Base-by-base conservation (phyloP, 495 filamentous ascomycete species). In the Friedmanniomyces simplex region DNA sequence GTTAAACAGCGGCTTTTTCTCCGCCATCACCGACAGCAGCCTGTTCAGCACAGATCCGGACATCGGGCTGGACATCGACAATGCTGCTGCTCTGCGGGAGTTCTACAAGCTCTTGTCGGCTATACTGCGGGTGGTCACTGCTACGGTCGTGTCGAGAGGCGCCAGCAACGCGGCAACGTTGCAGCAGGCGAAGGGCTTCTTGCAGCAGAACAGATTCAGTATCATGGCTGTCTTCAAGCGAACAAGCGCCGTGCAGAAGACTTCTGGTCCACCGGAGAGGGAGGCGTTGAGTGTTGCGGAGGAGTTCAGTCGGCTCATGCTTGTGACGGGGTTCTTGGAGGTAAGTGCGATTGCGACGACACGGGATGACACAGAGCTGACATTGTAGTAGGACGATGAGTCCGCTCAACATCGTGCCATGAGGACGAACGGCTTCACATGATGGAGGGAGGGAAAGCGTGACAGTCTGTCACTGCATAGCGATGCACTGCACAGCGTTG, bases 21-120 rank as follows among this genome's bases (percentile, higher is more conserved):
- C 83, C 52, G 77, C 87, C 0, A 76, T 96, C 24, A 84, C 84
- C 21, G 79, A 85, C 25, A 93, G 89, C 2, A 77, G 80, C 8
- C 74, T 96, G 13, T 97, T 97, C 68, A 79, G 82, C n/a, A 83
- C 84, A 22, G 93, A 99, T 70, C 91, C 94, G 5, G 93, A 99
- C 69, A 81, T 97, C 57, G 89, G 90, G 25, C 78, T 91, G 59
- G 81, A 82, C 59, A 79, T 85, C 66, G 82, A 85, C 28, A 83
- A 88, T 60, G 78, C 82, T 12, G 75, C 79, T 53, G 84, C 89
- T 3, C 73, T 95, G 4, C 80, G 79, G 51, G 84, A 82, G 65
- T 95, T 94, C 69, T 96, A 93, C 67, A 77, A 81, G 21, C 77
- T 99, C 6, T 79, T 99, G 7, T 77, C 87, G 6, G 81, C 83